Conservation (phyloP, 345 rosid species). For the Brassica juncea region DNA sequence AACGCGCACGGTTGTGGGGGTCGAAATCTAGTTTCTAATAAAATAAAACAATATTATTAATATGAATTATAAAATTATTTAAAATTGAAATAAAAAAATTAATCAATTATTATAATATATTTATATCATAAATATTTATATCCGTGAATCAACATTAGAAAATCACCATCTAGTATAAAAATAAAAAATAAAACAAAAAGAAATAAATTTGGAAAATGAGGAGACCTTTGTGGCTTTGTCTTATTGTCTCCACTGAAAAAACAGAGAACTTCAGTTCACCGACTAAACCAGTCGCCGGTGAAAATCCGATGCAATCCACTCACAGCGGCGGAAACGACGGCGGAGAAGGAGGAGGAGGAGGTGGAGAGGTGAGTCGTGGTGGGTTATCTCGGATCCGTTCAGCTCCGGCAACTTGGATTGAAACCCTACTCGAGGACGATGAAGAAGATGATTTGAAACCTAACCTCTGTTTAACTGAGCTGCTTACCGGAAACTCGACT, state of each 20-base stretch:
- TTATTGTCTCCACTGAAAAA: slow-evolving; percentile 36
- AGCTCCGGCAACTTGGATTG: slow-evolving; percentile 79
- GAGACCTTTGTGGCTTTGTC: slow-evolving; percentile 32
- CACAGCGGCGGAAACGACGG: slow-evolving; percentile 37
- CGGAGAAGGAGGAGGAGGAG: slow-evolving; percentile 42
- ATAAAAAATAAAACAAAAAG: not conserved
- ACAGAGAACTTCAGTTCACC: slow-evolving; percentile 12
- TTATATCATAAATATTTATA: too few relatives aligned
- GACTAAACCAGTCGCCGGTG: slow-evolving; percentile 24
- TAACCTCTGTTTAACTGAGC: slow-evolving; percentile 54
- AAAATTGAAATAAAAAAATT: too few relatives aligned
- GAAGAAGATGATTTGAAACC: slow-evolving; percentile 39
- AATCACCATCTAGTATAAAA: not conserved
- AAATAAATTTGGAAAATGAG: slow-evolving; percentile 2
- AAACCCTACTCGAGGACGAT: slow-evolving; percentile 67
- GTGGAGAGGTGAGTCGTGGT: slow-evolving; percentile 50
- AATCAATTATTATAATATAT: too few relatives aligned
- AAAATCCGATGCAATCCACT: slow-evolving; percentile 59
- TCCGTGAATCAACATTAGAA: too few relatives aligned
- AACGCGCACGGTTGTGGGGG: too few relatives aligned
- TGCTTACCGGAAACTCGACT: slow-evolving; percentile 44
- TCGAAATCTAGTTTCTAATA: too few relatives aligned
- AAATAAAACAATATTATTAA: too few relatives aligned
- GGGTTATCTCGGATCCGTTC: slow-evolving; percentile 69
- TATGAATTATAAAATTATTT: too few relatives aligned